A percentile compares a stretch with the other conserved stretches of the same genome.
These are phyloP conservation scores for Gossypioides kirkii DNA, from an alignment of 345 rosid genomes.

Conservation along the genomic window DNA sequence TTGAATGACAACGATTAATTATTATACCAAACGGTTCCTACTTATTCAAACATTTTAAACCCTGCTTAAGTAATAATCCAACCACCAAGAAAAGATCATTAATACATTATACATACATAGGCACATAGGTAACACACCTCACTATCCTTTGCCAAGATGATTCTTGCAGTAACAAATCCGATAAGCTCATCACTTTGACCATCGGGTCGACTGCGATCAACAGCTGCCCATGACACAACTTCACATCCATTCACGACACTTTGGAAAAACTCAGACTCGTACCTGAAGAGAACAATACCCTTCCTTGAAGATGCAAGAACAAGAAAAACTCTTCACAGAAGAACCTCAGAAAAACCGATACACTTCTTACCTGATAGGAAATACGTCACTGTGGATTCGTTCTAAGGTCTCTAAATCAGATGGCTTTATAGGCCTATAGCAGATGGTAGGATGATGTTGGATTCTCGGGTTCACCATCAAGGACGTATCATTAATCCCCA, in stretches of 20 bases:
- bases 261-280: conserved; percentile 88
- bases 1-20: not conserved
- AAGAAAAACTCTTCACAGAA: not conserved
- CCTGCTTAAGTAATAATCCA: not conserved
- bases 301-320: conserved; percentile 4
- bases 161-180: conserved; percentile 86
- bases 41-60: not conserved
- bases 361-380: conserved; percentile 67
- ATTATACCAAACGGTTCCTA: not conserved
- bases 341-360: not conserved
- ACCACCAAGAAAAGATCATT: not conserved
- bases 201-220: conserved; percentile 69
- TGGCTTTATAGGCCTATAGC: conserved; percentile 67
- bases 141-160: conserved; percentile 66
- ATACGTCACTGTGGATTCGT: conserved; percentile 64
- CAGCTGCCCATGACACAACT: conserved; percentile 91
- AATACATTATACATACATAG: conserved; percentile 6
- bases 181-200: conserved; percentile 69
- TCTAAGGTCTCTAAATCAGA: conserved; percentile 70
- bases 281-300: conserved; percentile 48
- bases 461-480: conserved; percentile 45
- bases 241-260: conserved; percentile 72
- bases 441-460: conserved; percentile 50
- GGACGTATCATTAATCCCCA: conserved; percentile 41
- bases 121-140: conserved; percentile 54